Evolutionary conservation across 75 land plant genomes (phyloP).

Genomic region (Larix kaempferi): DNA sequence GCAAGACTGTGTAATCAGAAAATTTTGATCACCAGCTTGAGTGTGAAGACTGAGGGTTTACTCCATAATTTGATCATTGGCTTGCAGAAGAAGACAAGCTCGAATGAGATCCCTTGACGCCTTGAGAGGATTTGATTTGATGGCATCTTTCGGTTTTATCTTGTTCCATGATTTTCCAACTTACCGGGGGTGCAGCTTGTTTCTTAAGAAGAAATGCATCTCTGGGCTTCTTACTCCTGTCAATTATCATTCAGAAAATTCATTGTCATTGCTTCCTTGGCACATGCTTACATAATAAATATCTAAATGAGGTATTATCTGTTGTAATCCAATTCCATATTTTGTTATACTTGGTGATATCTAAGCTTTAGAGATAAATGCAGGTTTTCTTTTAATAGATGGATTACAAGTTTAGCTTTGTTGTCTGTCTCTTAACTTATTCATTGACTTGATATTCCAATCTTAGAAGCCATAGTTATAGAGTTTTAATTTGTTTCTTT

Average conservation of each 20-base stretch:
- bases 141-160: background rate
- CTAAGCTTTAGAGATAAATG: background rate
- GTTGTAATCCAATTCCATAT: background rate
- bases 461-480: background rate
- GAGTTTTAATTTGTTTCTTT: background rate
- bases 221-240: background rate
- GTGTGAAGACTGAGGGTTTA: background rate
- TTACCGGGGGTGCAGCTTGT: background rate
- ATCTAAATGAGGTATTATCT: background rate
- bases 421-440: background rate
- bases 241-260: background rate
- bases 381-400: background rate
- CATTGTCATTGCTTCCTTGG: slow-evolving; percentile 9
- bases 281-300: slow-evolving; percentile 6
- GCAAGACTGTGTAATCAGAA: background rate
- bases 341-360: background rate
- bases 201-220: background rate
- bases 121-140: background rate
- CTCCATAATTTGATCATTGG: background rate
- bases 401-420: background rate
- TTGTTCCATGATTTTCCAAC: background rate
- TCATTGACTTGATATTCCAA: background rate
- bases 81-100: background rate
- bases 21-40: background rate
- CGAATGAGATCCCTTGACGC: background rate